Percentiles rank a stretch among this genome's conserved stretches.
Conservation (phyloP, 1,139 yeast species). For the Yamadazyma mexicana region DNA sequence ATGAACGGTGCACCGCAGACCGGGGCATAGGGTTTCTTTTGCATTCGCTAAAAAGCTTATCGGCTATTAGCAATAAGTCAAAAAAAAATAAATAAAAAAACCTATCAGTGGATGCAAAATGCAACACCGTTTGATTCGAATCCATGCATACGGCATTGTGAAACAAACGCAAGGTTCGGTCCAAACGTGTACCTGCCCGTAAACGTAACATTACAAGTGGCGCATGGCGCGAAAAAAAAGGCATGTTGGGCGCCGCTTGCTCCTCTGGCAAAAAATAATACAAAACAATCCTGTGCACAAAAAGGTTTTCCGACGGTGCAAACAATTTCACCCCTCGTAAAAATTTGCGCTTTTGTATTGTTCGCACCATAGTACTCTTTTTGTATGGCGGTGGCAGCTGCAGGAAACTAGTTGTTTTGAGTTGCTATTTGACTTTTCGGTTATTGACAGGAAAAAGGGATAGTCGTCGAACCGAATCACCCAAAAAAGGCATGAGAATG, state of each 20-base stretch:
- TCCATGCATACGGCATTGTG: too few relatives aligned
- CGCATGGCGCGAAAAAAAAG: too few relatives aligned
- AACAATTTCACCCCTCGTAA: too few relatives aligned
- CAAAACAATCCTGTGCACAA: too few relatives aligned
- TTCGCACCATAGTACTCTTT: not conserved
- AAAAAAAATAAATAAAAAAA: too few relatives aligned
- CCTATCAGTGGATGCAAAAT: too few relatives aligned
- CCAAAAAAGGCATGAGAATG: not conserved
- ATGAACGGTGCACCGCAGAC: too few relatives aligned
- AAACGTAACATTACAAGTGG: not conserved
- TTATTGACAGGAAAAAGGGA: not conserved
- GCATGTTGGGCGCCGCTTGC: not conserved
- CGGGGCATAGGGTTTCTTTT: too few relatives aligned
- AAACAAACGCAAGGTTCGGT: too few relatives aligned
- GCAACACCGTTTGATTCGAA: too few relatives aligned
- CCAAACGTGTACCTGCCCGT: too few relatives aligned
- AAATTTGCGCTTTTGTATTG: not conserved
- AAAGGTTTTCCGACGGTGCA: too few relatives aligned
- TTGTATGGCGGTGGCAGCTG: not conserved
- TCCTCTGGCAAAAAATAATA: not conserved
- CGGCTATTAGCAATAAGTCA: not conserved
- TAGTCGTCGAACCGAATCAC: not conserved
- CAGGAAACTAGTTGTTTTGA: not conserved
- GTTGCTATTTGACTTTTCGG: conserved; percentile 2
- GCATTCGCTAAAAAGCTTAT: conserved; percentile 1